These are phyloP conservation scores for Gliomastix tumulicola DNA, from an alignment of 2,329 filamentous ascomycete species.

Conservation along the genomic window DNA sequence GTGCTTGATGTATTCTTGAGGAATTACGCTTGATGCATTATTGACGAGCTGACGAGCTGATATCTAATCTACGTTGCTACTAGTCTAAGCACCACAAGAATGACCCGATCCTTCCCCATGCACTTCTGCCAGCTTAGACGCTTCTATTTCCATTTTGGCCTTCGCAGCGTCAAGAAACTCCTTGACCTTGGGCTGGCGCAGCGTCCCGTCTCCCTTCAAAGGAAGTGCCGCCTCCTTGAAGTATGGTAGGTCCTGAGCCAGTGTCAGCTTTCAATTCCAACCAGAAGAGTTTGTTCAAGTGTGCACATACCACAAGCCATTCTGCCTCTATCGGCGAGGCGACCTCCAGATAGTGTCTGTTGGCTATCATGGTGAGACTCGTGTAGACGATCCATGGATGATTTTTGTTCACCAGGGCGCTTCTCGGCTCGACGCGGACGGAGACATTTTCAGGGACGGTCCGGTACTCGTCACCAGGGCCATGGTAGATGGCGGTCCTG, in stretches of 20 bases:
- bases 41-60: too few species aligned
- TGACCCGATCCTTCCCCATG: too few species aligned
- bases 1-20: too few species aligned
- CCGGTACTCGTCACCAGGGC: constrained; percentile 2
- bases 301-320: constrained; percentile 3
- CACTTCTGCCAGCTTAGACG: too few species aligned
- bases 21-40: too few species aligned
- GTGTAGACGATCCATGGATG: constrained; percentile 4
- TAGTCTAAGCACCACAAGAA: too few species aligned
- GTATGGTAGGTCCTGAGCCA: neutral
- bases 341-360: constrained; percentile 1
- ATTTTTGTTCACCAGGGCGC: neutral
- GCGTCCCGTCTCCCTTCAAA: neutral
- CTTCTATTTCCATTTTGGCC: neutral
- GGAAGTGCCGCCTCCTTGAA: neutral
- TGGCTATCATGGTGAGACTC: neutral
- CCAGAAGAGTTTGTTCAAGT: neutral
- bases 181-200: neutral
- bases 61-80: too few species aligned
- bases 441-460: constrained; percentile 7
- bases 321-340: constrained; percentile 3
- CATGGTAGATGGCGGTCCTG: neutral
- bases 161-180: neutral
- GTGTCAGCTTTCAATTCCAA: neutral
- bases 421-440: constrained; percentile 1